phyloP scores from a whole-genome alignment of 2,329 filamentous ascomycete species.

The Leptographium flavum region DNA sequence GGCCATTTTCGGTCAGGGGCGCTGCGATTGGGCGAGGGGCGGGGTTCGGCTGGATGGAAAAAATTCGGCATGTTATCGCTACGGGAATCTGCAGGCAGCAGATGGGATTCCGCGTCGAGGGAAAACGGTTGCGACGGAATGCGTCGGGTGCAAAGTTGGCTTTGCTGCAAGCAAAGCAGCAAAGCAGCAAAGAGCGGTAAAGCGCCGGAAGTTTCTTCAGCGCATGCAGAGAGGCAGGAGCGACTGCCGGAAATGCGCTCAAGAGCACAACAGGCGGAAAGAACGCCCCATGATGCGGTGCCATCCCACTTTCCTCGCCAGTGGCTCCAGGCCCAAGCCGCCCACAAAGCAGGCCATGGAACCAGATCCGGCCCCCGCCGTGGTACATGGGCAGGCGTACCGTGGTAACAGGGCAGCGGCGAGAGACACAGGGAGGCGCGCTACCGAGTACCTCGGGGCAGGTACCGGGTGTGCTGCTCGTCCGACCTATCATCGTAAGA shows the following conservation, averaged over 20 bases:
- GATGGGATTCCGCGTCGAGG: no score
- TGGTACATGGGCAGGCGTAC: neutral
- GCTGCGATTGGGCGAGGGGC: neutral
- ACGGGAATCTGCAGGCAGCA: neutral
- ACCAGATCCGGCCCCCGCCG: neutral
- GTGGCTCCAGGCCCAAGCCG: slow-evolving; percentile 1
- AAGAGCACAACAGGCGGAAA: neutral
- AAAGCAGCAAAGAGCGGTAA: no score
- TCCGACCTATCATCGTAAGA: slow-evolving; percentile 3
- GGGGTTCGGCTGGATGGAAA: neutral
- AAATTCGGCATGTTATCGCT: neutral
- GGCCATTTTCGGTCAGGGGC: neutral
- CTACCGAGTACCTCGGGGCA: neutral
- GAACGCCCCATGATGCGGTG: neutral
- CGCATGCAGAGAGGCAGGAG: no score
- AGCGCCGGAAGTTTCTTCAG: no score
- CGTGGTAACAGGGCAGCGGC: neutral
- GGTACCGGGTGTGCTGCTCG: neutral
- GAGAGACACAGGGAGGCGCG: neutral
- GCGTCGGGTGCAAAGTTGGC: no score
- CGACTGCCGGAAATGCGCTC: no score
- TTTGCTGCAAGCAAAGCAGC: no score
- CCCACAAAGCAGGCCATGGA: slow-evolving; percentile 1
- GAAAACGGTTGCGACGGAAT: no score
- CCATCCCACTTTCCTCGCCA: neutral